Evolutionary conservation across 2,329 filamentous ascomycete species (phyloP).

Genomic region (Ceratocystis alfenasii): DNA sequence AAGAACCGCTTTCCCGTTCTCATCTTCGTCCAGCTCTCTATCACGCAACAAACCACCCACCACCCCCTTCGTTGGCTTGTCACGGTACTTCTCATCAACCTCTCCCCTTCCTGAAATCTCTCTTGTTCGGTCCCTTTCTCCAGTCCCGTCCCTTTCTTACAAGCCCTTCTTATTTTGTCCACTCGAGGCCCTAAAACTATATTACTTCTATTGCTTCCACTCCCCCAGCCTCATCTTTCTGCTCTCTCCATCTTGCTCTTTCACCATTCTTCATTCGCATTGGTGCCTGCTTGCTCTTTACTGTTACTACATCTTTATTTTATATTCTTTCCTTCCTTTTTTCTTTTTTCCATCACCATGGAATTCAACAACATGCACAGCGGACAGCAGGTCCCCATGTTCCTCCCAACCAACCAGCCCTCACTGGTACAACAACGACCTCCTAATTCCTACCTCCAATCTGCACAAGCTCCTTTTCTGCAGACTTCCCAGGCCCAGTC

Average conservation of each 20-base stretch:
- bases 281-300: not conserved
- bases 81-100: not conserved
- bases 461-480: not conserved
- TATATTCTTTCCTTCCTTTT: not conserved
- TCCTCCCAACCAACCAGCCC: constrained; percentile 5
- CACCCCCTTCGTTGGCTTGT: not conserved
- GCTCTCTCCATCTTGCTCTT: not conserved
- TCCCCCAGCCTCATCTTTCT: constrained; percentile 13
- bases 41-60: not conserved
- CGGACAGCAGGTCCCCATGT: constrained; percentile 3
- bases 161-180: not conserved
- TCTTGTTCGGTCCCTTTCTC: not conserved
- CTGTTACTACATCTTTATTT: not conserved
- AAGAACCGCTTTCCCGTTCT: no score
- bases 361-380: constrained; percentile 11
- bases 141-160: not conserved
- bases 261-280: constrained; percentile 3
- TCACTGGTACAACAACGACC: constrained; percentile 5
- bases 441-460: constrained; percentile 1
- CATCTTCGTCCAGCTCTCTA: not conserved
- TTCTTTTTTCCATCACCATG: not conserved
- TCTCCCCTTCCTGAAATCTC: not conserved
- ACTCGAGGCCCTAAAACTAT: constrained; percentile 12
- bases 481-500: not conserved
- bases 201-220: constrained; percentile 11